phyloP scores from a whole-genome alignment of 1,284 basidiomycete genomes.

The Sporisorium iseilematis-ciliati region DNA sequence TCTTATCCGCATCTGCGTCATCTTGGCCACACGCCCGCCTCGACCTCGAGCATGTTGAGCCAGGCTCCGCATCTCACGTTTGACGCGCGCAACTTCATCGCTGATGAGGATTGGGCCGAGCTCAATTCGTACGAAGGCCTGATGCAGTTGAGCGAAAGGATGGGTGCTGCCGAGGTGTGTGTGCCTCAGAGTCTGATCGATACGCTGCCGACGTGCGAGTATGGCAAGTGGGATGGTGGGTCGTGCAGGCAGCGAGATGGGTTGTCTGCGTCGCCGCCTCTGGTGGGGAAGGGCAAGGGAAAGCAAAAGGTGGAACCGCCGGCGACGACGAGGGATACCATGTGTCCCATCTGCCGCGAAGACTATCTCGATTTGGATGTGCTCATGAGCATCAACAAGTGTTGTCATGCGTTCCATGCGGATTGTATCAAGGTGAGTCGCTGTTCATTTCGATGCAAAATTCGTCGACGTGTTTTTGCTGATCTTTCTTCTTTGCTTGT shows the following conservation, averaged over 20 bases:
- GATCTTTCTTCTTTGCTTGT: background rate
- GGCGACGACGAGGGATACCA: conserved; percentile 19
- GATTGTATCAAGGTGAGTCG: conserved; percentile 40
- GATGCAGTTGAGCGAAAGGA: conserved; percentile 28
- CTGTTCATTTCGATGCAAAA: conserved; percentile 1
- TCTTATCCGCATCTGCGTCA: conserved; percentile 5
- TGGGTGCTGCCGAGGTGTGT: conserved; percentile 30
- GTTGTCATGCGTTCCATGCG: conserved; percentile 47
- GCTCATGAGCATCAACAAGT: conserved; percentile 43
- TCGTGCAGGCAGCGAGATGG: conserved; percentile 19
- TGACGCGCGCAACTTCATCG: conserved; percentile 45
- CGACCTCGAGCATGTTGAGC: conserved; percentile 18
- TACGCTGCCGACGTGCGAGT: conserved; percentile 41
- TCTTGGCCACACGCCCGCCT: conserved; percentile 20
- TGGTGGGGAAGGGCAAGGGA: conserved; percentile 29
- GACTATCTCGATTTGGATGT: conserved; percentile 43
- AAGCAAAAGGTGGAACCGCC: conserved; percentile 34
- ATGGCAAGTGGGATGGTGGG: conserved; percentile 39
- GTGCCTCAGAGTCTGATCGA: conserved; percentile 41
- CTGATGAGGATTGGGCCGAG: conserved; percentile 48
- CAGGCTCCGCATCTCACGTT: conserved; percentile 14
- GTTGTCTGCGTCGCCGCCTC: conserved; percentile 6
- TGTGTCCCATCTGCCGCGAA: conserved; percentile 50
- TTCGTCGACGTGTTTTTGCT: background rate
- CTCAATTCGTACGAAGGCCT: conserved; percentile 45